phyloP scores from a whole-genome alignment of 805 yeast genomes.

The Blastobotrys muscicola region DNA sequence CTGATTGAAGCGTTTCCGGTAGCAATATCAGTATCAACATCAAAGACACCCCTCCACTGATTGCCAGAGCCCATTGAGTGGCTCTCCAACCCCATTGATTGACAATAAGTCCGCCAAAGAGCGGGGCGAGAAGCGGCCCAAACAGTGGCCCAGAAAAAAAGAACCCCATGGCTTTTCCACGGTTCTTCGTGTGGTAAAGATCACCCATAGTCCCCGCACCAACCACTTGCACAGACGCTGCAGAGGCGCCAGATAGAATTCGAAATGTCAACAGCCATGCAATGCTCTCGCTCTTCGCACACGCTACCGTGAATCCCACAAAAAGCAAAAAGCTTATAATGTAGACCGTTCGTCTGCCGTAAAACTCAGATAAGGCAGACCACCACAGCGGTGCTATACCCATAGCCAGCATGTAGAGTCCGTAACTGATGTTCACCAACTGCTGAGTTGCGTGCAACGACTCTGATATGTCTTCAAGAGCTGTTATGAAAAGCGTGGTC shows the following conservation, averaged over 20 bases:
- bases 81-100: slow-evolving; percentile 79
- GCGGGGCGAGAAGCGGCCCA: slow-evolving; percentile 75
- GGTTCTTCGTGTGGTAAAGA: slow-evolving; percentile 50
- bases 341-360: slow-evolving; percentile 70
- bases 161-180: slow-evolving; percentile 74
- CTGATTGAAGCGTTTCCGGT: slow-evolving; percentile 68
- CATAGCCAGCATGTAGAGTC: slow-evolving; percentile 60
- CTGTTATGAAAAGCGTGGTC: slow-evolving; percentile 73
- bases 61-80: slow-evolving; percentile 76
- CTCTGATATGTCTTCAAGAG: slow-evolving; percentile 47
- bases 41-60: slow-evolving; percentile 47
- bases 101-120: slow-evolving; percentile 67
- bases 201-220: slow-evolving; percentile 88
- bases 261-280: slow-evolving; percentile 58
- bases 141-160: slow-evolving; percentile 73
- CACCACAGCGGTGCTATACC: slow-evolving; percentile 87
- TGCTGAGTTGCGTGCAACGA: slow-evolving; percentile 49
- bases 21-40: slow-evolving; percentile 43
- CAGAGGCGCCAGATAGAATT: slow-evolving; percentile 66
- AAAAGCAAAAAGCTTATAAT: slow-evolving; percentile 55
- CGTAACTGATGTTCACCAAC: slow-evolving; percentile 68
- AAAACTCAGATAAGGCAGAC: slow-evolving; percentile 67
- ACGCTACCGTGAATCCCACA: slow-evolving; percentile 60
- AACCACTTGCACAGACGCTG: slow-evolving; percentile 79
- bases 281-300: slow-evolving; percentile 55